phyloP scores from a whole-genome alignment of 1,284 basidiomycete genomes.

The Ustilago esculenta region DNA sequence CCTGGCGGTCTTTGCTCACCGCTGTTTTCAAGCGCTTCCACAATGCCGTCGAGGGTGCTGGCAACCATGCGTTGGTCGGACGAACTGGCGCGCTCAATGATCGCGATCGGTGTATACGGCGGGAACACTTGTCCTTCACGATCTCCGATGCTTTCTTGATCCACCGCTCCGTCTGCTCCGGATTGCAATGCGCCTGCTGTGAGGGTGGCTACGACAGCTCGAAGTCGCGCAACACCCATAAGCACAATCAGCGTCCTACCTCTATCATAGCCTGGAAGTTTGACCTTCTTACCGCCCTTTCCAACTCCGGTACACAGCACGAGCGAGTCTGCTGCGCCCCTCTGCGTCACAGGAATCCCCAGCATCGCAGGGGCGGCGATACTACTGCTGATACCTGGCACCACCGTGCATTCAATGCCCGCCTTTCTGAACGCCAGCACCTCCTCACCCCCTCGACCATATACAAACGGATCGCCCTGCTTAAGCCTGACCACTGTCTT shows the following conservation, averaged over 20 bases:
- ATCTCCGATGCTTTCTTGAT: constrained; percentile 50
- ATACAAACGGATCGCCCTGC: constrained; percentile 95
- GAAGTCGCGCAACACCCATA: constrained; percentile 92
- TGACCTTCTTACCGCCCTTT: constrained; percentile 82
- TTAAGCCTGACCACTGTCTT: constrained; percentile 90
- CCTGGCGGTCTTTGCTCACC: constrained; percentile 93
- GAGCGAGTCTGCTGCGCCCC: constrained; percentile 88
- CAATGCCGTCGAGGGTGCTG: constrained; percentile 80
- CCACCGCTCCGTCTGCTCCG: not conserved
- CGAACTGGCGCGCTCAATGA: constrained; percentile 91
- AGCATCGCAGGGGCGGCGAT: constrained; percentile 88
- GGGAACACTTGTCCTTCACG: constrained; percentile 76
- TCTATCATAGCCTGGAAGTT: constrained; percentile 85
- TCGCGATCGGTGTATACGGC: constrained; percentile 80
- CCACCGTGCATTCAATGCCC: constrained; percentile 82
- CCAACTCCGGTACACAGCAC: constrained; percentile 93
- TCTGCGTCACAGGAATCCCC: constrained; percentile 91
- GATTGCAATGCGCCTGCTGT: constrained; percentile 17
- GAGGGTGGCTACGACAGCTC: constrained; percentile 77
- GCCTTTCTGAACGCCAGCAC: constrained; percentile 86
- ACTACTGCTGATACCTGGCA: constrained; percentile 89
- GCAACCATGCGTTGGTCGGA: constrained; percentile 87
- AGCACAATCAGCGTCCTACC: constrained; percentile 82
- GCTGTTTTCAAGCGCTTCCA: constrained; percentile 76
- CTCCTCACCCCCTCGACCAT: constrained; percentile 93